Percentiles rank a stretch among this genome's conserved stretches.
phyloP scores from a whole-genome alignment of 2,329 filamentous ascomycete genomes.

The Nothopassalora personata region DNA sequence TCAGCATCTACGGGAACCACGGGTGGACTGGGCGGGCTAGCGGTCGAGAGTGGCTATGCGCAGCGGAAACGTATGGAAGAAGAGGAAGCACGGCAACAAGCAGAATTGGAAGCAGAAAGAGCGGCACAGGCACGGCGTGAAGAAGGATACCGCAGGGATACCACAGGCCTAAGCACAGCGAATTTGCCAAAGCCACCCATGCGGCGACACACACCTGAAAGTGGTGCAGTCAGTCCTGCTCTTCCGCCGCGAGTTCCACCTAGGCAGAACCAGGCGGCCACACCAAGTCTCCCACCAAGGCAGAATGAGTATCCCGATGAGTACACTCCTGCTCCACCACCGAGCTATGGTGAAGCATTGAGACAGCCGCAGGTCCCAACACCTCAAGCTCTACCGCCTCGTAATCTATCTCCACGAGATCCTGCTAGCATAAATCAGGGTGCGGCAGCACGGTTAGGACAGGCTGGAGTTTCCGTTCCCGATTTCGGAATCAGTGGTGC shows the following conservation, averaged over 20 bases:
- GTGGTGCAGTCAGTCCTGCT: constrained; percentile 16
- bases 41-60: constrained; percentile 32
- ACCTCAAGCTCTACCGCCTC: neutral
- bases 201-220: constrained; percentile 38
- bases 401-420: constrained; percentile 8
- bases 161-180: constrained; percentile 63
- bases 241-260: constrained; percentile 25
- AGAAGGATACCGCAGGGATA: constrained; percentile 63
- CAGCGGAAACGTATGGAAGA: constrained; percentile 21
- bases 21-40: constrained; percentile 40
- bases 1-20: constrained; percentile 22
- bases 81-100: constrained; percentile 28
- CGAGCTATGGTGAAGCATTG: constrained; percentile 44
- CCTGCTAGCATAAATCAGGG: constrained; percentile 48
- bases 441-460: constrained; percentile 61
- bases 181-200: constrained; percentile 67
- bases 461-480: constrained; percentile 72
- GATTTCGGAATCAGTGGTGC: constrained; percentile 64
- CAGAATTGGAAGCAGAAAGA: constrained; percentile 30
- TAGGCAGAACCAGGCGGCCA: constrained; percentile 32
- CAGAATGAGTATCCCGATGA: constrained; percentile 50
- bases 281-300: constrained; percentile 68
- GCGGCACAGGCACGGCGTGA: constrained; percentile 44
- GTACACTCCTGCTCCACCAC: constrained; percentile 43
- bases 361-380: constrained; percentile 4